These are phyloP conservation scores for Neonectria sp. DNA, from an alignment of 2,329 filamentous ascomycete species.

Conservation along the genomic window DNA sequence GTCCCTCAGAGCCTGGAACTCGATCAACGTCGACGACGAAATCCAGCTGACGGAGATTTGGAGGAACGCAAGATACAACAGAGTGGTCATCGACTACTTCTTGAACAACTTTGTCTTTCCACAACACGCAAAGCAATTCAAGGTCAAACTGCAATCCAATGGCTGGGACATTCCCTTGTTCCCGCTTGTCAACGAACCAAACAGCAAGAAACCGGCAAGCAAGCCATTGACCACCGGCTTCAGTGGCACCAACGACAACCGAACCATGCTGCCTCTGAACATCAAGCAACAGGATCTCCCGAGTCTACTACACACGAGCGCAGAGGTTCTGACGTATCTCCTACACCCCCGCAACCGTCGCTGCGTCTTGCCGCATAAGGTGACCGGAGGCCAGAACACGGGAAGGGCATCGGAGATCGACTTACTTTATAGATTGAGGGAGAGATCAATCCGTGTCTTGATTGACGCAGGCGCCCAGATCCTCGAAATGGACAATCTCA, in stretches of 20 bases:
- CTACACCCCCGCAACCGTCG: slow-evolving; percentile 65
- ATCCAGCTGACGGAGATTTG: slow-evolving; percentile 69
- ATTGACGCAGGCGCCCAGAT: slow-evolving; percentile 78
- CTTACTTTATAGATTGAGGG: slow-evolving; percentile 50
- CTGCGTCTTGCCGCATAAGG: slow-evolving; percentile 56
- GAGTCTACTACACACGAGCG: slow-evolving; percentile 72
- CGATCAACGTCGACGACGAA: slow-evolving; percentile 74
- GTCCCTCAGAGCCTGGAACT: slow-evolving; percentile 67
- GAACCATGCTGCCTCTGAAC: slow-evolving; percentile 71
- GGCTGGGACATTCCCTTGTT: slow-evolving; percentile 78
- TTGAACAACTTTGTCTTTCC: slow-evolving; percentile 78
- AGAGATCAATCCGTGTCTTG: slow-evolving; percentile 63
- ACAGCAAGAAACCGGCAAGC: not conserved
- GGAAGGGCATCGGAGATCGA: slow-evolving; percentile 54
- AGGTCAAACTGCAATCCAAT: slow-evolving; percentile 74
- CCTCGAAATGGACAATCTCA: slow-evolving; percentile 71
- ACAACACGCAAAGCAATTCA: slow-evolving; percentile 75
- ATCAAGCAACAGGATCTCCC: slow-evolving; percentile 74
- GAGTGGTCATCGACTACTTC: slow-evolving; percentile 71
- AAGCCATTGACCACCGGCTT: slow-evolving; percentile 74
- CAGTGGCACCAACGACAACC: slow-evolving; percentile 80
- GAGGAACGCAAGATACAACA: slow-evolving; percentile 63
- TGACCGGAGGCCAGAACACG: slow-evolving; percentile 53
- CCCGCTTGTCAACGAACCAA: slow-evolving; percentile 18
- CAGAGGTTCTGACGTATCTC: slow-evolving; percentile 74